These are phyloP conservation scores for Epichloe festucae DNA, from an alignment of 2,329 filamentous ascomycete genomes.

Conservation along the genomic window DNA sequence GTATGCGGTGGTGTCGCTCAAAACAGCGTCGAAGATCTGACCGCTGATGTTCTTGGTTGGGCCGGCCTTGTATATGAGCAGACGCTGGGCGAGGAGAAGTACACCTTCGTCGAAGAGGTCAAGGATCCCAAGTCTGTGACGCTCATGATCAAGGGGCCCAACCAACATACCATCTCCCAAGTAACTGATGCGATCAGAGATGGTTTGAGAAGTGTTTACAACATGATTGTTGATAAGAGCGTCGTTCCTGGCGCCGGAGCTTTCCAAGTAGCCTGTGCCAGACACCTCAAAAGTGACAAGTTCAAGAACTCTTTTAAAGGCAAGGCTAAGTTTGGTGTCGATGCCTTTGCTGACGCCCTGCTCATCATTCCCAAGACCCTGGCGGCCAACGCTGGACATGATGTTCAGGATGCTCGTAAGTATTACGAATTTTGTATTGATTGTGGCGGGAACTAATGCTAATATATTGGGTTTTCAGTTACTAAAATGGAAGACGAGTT, in stretches of 20 bases:
- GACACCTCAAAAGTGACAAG: constrained; percentile 72
- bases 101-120: constrained; percentile 95
- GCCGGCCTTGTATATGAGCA: constrained; percentile 95
- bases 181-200: constrained; percentile 94
- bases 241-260: constrained; percentile 91
- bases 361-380: constrained; percentile 95
- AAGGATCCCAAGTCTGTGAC: constrained; percentile 98
- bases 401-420: constrained; percentile 89
- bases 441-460: constrained; percentile 7
- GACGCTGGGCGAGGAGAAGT: constrained; percentile 96
- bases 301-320: constrained; percentile 90
- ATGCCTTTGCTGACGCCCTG: constrained; percentile 88
- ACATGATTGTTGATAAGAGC: constrained; percentile 96
- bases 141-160: constrained; percentile 93
- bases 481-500: constrained; percentile 78
- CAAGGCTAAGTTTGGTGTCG: constrained; percentile 92
- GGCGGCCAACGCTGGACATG: constrained; percentile 88
- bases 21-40: constrained; percentile 91
- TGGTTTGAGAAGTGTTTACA: constrained; percentile 91
- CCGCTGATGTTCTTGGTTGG: constrained; percentile 83
- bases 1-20: constrained; percentile 83
- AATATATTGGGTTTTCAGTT: constrained; percentile 36
- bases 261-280: constrained; percentile 88
- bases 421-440: constrained; percentile 14
- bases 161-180: constrained; percentile 90